phyloP scores from a whole-genome alignment of 2,329 filamentous ascomycete genomes.

The Metarhizium album region DNA sequence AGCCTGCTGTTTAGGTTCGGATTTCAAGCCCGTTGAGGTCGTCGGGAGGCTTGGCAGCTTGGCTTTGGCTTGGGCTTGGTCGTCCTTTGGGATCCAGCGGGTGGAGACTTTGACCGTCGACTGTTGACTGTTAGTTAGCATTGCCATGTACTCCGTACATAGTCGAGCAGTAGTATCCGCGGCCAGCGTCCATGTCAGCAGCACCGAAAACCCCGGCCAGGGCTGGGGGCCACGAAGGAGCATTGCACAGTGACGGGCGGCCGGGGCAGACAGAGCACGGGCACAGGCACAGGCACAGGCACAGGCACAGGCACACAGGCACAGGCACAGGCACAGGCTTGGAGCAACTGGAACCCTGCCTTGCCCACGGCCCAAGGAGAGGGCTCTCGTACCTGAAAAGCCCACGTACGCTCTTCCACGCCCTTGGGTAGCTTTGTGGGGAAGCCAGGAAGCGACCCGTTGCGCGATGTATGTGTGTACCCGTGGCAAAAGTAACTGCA shows the following conservation, averaged over 20 bases:
- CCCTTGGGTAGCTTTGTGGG: not conserved
- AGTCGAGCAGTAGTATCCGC: conserved; percentile 6
- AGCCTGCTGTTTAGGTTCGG: not conserved
- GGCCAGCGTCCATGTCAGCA: too few species aligned
- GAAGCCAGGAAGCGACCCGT: conserved; percentile 1
- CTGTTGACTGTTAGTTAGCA: too few species aligned
- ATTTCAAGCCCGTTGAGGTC: not conserved
- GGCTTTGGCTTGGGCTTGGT: too few species aligned
- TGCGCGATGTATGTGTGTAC: conserved; percentile 1
- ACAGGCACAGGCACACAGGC: too few species aligned
- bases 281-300: too few species aligned
- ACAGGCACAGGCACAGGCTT: not conserved
- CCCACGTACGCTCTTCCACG: conserved; percentile 1
- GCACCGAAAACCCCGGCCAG: too few species aligned
- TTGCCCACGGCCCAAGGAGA: conserved; percentile 3
- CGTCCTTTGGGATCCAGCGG: not conserved
- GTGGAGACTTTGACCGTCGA: conserved; percentile 3
- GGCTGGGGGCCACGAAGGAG: too few species aligned
- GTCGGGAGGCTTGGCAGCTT: not conserved
- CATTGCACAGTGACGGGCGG: not conserved
- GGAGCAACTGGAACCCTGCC: not conserved
- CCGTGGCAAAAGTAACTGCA: conserved; percentile 1
- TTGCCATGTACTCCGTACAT: too few species aligned
- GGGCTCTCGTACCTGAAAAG: conserved; percentile 5
- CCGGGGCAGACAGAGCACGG: not conserved